These are phyloP conservation scores for Mrakia frigida DNA, from an alignment of 768 basidiomycete species.

Conservation along the genomic window DNA sequence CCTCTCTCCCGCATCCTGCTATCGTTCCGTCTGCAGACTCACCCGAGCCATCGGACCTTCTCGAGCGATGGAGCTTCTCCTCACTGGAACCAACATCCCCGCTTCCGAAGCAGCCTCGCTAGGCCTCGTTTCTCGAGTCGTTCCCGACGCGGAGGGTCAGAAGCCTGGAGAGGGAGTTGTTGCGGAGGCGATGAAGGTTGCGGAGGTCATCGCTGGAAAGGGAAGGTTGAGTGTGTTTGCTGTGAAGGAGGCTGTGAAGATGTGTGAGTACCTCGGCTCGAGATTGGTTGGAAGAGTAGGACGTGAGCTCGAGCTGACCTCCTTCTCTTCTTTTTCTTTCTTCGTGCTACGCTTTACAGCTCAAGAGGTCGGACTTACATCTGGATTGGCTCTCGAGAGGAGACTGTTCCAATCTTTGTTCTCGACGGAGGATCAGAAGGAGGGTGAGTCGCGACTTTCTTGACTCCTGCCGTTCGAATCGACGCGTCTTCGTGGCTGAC, in stretches of 20 bases:
- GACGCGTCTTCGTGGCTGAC: background rate
- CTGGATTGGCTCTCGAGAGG: conserved; percentile 82
- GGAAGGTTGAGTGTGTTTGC: conserved; percentile 77
- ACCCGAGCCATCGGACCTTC: conserved; percentile 78
- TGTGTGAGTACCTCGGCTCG: conserved; percentile 51
- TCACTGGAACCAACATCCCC: conserved; percentile 75
- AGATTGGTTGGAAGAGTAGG: no score
- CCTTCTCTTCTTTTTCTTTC: no score
- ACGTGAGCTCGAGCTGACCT: background rate
- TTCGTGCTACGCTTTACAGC: conserved; percentile 51
- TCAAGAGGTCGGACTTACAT: conserved; percentile 69
- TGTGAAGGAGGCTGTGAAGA: conserved; percentile 88
- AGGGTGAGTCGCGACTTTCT: conserved; percentile 56
- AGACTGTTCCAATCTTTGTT: conserved; percentile 86
- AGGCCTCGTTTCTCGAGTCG: conserved; percentile 81
- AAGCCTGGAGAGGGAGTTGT: conserved; percentile 52
- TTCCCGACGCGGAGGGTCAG: conserved; percentile 65
- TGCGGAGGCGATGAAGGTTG: conserved; percentile 72
- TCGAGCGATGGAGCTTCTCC: conserved; percentile 85
- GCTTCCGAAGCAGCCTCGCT: conserved; percentile 78
- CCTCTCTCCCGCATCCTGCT: no score
- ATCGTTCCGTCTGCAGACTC: conserved; percentile 51
- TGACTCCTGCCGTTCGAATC: background rate
- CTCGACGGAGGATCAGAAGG: conserved; percentile 90
- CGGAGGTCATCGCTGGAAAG: conserved; percentile 70